These are phyloP conservation scores for Solanum virginianum DNA, from an alignment of 257 asterid genomes.

Conservation along the genomic window DNA sequence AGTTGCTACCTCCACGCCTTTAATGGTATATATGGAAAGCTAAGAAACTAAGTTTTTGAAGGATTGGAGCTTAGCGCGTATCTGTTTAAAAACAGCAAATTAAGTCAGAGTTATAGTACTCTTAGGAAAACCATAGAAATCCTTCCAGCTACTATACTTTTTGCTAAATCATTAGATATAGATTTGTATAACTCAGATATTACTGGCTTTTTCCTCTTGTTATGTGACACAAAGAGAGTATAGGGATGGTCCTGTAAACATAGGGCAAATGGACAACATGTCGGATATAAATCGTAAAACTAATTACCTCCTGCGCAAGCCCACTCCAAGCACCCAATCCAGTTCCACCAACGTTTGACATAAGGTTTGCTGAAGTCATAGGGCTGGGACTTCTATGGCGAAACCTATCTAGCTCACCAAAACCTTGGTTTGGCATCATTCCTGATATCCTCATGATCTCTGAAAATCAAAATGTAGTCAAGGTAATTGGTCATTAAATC, in stretches of 20 bases:
- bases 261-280: neutral
- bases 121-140: neutral
- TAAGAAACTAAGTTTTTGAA: neutral
- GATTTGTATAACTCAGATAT: neutral
- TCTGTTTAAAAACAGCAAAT: neutral
- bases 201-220: neutral
- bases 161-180: neutral
- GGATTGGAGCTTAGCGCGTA: neutral
- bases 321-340: conserved; percentile 79
- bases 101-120: neutral
- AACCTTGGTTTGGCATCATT: conserved; percentile 71
- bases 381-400: conserved; percentile 97
- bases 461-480: conserved; percentile 2
- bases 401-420: conserved; percentile 69
- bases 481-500: neutral
- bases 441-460: conserved; percentile 71
- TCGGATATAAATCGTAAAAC: neutral
- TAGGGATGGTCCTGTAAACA: neutral
- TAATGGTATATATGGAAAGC: neutral
- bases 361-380: conserved; percentile 72
- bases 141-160: neutral
- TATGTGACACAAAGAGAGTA: neutral
- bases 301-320: conserved; percentile 59
- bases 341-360: conserved; percentile 54
- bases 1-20: neutral